Conservation (phyloP, 768 basidiomycete genomes). For the Scleroderma bovista region DNA sequence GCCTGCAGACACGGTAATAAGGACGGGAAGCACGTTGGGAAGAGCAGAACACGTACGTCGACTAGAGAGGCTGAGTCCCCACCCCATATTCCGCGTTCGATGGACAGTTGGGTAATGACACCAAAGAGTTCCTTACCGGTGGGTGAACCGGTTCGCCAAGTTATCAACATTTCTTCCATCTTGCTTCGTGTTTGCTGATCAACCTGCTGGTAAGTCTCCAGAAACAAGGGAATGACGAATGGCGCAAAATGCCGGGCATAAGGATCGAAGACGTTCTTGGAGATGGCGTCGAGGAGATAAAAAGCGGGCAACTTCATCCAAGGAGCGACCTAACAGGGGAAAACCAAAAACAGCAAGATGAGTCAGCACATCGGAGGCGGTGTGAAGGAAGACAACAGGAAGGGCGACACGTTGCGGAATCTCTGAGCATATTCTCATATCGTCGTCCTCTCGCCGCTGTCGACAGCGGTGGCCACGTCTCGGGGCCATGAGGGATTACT, state of each 20-base stretch:
- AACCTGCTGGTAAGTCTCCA: constrained; percentile 83
- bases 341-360: constrained; percentile 37
- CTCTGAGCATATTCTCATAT: constrained; percentile 30
- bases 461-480: constrained; percentile 27
- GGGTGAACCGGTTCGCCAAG: constrained; percentile 88
- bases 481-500: constrained; percentile 29
- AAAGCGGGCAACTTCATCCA: constrained; percentile 91
- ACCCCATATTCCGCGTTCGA: constrained; percentile 84
- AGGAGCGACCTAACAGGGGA: constrained; percentile 63
- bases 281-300: constrained; percentile 94
- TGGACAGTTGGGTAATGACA: constrained; percentile 65
- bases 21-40: neutral
- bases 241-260: constrained; percentile 83
- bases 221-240: constrained; percentile 77
- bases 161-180: constrained; percentile 96
- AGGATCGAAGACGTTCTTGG: constrained; percentile 92
- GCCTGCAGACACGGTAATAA: constrained; percentile 4
- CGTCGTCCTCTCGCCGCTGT: constrained; percentile 32
- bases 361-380: constrained; percentile 62
- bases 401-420: constrained; percentile 23
- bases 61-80: constrained; percentile 36
- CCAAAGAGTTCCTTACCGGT: constrained; percentile 83
- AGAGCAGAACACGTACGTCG: constrained; percentile 32
- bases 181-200: constrained; percentile 82
- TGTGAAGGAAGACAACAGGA: constrained; percentile 27